Percentiles rank a stretch among this genome's conserved stretches.
These are phyloP conservation scores for Tympanopsis confertula DNA, from an alignment of 2,329 filamentous ascomycete species.

Conservation along the genomic window DNA sequence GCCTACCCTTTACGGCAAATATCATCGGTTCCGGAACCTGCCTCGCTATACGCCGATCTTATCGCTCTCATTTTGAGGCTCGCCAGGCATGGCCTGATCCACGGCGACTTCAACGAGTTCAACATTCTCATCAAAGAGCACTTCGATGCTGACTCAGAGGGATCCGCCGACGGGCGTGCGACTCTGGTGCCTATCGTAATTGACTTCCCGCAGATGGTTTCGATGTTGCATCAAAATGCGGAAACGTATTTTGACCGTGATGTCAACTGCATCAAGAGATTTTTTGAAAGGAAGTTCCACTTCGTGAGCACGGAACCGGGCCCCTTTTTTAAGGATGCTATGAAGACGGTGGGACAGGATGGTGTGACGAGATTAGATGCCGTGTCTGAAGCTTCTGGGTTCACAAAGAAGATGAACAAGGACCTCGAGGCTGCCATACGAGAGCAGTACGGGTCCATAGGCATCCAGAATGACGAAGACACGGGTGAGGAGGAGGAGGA, in stretches of 20 bases:
- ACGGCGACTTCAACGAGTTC: conserved; percentile 99
- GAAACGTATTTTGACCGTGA: conserved; percentile 97
- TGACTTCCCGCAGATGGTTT: conserved; percentile 97
- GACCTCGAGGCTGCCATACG: conserved; percentile 85
- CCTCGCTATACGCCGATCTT: conserved; percentile 78
- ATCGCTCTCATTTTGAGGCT: conserved; percentile 77
- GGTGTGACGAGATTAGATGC: conserved; percentile 67
- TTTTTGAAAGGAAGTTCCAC: conserved; percentile 79
- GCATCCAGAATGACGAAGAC: conserved; percentile 37
- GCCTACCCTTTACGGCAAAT: conserved; percentile 87
- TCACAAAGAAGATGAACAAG: conserved; percentile 93
- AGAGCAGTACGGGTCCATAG: conserved; percentile 51
- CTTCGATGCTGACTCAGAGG: conserved; percentile 9
- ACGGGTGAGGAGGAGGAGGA: conserved; percentile 22
- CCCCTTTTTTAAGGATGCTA: conserved; percentile 75
- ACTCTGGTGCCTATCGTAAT: conserved; percentile 73
- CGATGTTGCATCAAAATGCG: conserved; percentile 83
- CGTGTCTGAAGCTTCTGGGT: conserved; percentile 81
- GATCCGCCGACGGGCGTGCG: conserved; percentile 19
- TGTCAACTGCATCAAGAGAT: conserved; percentile 87
- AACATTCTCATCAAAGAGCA: conserved; percentile 89
- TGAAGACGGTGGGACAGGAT: conserved; percentile 58
- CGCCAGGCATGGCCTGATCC: conserved; percentile 79
- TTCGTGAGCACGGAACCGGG: conserved; percentile 74
- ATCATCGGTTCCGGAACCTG: conserved; percentile 69